These are phyloP conservation scores for Taiozyma sp. DNA, from an alignment of 1,139 yeast genomes.

Conservation along the genomic window DNA sequence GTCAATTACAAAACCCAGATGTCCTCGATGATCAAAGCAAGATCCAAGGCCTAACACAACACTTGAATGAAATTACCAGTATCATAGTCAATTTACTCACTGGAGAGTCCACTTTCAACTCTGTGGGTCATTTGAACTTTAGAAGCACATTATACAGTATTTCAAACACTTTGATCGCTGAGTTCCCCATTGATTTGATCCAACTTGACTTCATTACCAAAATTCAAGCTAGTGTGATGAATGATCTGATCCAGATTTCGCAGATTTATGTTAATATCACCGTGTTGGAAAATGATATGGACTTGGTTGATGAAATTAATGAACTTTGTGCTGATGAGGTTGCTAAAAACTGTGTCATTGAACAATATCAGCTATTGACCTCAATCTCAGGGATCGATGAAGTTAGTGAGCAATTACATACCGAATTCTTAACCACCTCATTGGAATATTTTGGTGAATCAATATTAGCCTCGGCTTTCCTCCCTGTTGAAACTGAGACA, in stretches of 20 bases:
- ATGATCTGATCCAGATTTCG: conserved; percentile 18
- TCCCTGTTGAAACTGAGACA: conserved; percentile 25
- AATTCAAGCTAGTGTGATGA: conserved; percentile 14
- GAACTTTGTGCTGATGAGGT: conserved; percentile 9
- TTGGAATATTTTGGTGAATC: conserved; percentile 9
- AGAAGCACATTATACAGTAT: conserved; percentile 26
- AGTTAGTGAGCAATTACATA: conserved; percentile 7
- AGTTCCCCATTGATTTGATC: conserved; percentile 27
- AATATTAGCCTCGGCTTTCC: conserved; percentile 7
- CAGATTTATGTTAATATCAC: conserved; percentile 9
- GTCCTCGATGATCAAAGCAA: conserved; percentile 35
- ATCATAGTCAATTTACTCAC: conserved; percentile 18
- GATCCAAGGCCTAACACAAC: conserved; percentile 19
- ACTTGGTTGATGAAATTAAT: conserved; percentile 8
- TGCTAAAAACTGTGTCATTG: conserved; percentile 29
- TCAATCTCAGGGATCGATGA: conserved; percentile 14
- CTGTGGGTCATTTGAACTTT: conserved; percentile 14
- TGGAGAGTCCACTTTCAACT: conserved; percentile 13
- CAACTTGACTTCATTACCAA: conserved; percentile 10
- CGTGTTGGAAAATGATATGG: conserved; percentile 9
- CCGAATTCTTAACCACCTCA: conserved; percentile 1
- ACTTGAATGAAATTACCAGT: conserved; percentile 16
- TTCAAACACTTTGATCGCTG: conserved; percentile 26
- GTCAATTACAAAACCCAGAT: conserved; percentile 51
- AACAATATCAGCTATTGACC: conserved; percentile 26